Evolutionary conservation across 305 asterid genomes (phyloP), one percentile per base, ranked within the genome.

Genomic region (Fraxinus velutina): DNA sequence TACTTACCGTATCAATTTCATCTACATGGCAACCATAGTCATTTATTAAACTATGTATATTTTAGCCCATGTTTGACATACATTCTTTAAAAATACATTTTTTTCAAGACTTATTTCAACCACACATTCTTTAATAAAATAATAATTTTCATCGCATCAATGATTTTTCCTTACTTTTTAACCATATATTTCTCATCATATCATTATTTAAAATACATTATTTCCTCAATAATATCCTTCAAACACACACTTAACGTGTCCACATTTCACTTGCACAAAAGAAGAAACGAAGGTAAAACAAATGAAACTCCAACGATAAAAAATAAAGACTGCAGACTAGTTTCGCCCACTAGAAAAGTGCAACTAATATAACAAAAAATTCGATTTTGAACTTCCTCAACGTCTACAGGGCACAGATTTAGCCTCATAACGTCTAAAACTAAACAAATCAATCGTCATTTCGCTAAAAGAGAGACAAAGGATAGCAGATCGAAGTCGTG

Each of bases 321-420:
- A 62, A 22, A 62, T 8, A 62, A 62, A 21, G 32, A 8, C 33
- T 10, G 83, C 84, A 83, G 81, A 79, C 84, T 80, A 83, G 82
- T 79, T 82, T 82, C 78, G 88, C 86, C 81, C 84, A 76, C 78
- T 39, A 57, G 75, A 82, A 72, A 85, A 83, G 37, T 42, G 75
- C 73, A 76, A 72, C 78, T 42, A 79, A 77, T 83, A 80, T 78
- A 44, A 37, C 72, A 37, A 37, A 62, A 77, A 83, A 22, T 22
- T 62, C n/a, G 33, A 79, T 71, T 60, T 82, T 79, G 57, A 66
- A 82, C 79, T 80, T 81, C 55, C 80, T 79, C 82, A 32, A 79
- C 73, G n/a, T 83, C 80, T 62, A 66, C 39, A 13, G 68, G 85
- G 80, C 78, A 70, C 71, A 76, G 32, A 72, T 57, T 77, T 70